Evolutionary conservation across 768 basidiomycete genomes (phyloP), one percentile per base, ranked within the genome.

Genomic region (Cystobasidium tubakii): DNA sequence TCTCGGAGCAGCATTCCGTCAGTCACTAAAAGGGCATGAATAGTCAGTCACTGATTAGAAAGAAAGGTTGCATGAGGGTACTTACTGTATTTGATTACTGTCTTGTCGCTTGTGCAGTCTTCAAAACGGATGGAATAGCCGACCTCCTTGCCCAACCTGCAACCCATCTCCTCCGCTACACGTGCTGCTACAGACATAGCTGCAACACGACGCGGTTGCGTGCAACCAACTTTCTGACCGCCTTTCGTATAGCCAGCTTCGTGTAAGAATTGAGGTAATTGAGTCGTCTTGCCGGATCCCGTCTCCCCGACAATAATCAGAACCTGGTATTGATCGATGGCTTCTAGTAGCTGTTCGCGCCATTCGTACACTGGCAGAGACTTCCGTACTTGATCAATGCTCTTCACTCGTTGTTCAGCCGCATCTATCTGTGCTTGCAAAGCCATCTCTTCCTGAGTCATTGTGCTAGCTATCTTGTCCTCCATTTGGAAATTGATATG

Each of bases 91-190:
- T 99, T 98, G 79, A 99, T 84, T 54, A 94, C 89, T 2, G 96
- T 99, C 84, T 96, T 97, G 84, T 98, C 93, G 83, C 92, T 96
- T 23, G 96, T 99, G 81, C 93, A 96, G 82, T 99, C 96, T 82
- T 99, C 96, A 83, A 99, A 99, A 36, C 96, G 91, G 78, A 99
- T 99, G 39, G 94, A 95, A 82, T 99, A 99, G n/a, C 96, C 96
- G 63, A 99, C 96, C 83, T 98, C 95, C 78, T 94, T 91, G 12
- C 96, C 96, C 46, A 99, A 88, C 81, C 97, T 90, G 1, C 88
- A 90, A 9, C 94, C 96, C 89, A 98, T 93, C 83, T 99, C 96
- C 75, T 98, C 96, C 0, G 96, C 95, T 19, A 99, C 96, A 83
- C 96, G 95, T 19, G 95, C 93, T 2, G 96, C 96, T 66, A 99